These are phyloP conservation scores for Sisymbrium altissimum DNA, from an alignment of 345 rosid genomes.

Conservation along the genomic window DNA sequence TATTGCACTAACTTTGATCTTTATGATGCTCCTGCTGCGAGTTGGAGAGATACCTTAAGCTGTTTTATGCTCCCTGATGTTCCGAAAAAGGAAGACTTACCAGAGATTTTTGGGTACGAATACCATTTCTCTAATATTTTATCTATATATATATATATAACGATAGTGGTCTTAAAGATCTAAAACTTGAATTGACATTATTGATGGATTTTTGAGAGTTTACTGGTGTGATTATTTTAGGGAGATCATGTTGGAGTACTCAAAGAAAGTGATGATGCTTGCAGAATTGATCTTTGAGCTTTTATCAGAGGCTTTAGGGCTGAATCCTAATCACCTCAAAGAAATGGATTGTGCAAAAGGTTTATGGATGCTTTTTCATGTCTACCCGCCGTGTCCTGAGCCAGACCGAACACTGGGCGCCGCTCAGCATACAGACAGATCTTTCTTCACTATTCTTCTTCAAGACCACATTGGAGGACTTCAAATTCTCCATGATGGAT, in stretches of 20 bases:
- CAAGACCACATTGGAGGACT: too few species aligned
- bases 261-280: constrained; percentile 30
- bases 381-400: constrained; percentile 49
- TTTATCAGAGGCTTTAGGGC: constrained; percentile 22
- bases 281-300: constrained; percentile 34
- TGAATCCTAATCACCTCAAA: constrained; percentile 33
- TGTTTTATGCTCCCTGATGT: neutral
- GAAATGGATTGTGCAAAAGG: constrained; percentile 34
- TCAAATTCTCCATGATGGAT: too few species aligned
- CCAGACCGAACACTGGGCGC: constrained; percentile 34
- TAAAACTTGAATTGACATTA: too few species aligned
- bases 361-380: constrained; percentile 29
- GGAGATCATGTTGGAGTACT: constrained; percentile 39
- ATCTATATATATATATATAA: too few species aligned
- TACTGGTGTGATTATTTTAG: constrained; percentile 2
- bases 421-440: too few species aligned
- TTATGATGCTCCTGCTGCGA: constrained; percentile 4
- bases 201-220: too few species aligned
- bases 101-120: constrained; percentile 18
- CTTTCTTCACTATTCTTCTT: too few species aligned
- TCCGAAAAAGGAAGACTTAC: constrained; percentile 25
- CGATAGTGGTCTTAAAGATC: too few species aligned
- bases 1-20: constrained; percentile 24
- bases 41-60: constrained; percentile 35
- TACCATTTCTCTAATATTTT: too few species aligned